Conservation (phyloP, 345 rosid genomes). For the Gynandropsis gynandra region DNA sequence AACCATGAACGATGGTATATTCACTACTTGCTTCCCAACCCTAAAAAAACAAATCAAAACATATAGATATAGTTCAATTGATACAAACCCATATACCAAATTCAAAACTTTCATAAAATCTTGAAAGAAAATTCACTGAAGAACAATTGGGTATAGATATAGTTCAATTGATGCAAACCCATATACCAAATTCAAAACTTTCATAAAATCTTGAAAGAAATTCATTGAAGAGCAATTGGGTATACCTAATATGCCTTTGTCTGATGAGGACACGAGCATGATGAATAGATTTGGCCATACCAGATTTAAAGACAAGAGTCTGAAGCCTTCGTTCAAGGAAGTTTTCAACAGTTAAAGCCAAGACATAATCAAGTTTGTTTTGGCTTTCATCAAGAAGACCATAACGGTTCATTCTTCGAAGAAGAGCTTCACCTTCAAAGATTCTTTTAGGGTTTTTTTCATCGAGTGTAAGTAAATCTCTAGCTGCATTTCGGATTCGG, state of each 20-base stretch:
- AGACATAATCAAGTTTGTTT: conserved; percentile 70
- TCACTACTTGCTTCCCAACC: conserved; percentile 73
- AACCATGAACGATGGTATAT: conserved; percentile 67
- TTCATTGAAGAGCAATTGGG: background rate
- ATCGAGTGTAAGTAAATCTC: conserved; percentile 54
- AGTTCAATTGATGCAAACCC: no score
- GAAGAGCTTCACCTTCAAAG: conserved; percentile 59
- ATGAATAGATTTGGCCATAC: conserved; percentile 67
- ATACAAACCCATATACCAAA: background rate
- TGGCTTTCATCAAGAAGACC: conserved; percentile 62
- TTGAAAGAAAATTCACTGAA: no score
- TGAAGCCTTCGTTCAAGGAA: conserved; percentile 67
- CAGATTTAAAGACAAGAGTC: conserved; percentile 57
- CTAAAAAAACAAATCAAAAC: conserved; percentile 17
- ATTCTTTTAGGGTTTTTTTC: conserved; percentile 54
- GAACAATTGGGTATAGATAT: no score
- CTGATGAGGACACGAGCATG: conserved; percentile 63
- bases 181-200: background rate
- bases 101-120: no score
- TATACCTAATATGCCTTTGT: conserved; percentile 59
- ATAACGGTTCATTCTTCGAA: conserved; percentile 53
- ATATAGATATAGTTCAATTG: no score
- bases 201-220: background rate
- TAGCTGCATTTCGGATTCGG: conserved; percentile 55
- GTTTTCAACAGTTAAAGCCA: conserved; percentile 64